phyloP scores from a whole-genome alignment of 2,329 filamentous ascomycete species.

The Decorospora gaudefroyi region DNA sequence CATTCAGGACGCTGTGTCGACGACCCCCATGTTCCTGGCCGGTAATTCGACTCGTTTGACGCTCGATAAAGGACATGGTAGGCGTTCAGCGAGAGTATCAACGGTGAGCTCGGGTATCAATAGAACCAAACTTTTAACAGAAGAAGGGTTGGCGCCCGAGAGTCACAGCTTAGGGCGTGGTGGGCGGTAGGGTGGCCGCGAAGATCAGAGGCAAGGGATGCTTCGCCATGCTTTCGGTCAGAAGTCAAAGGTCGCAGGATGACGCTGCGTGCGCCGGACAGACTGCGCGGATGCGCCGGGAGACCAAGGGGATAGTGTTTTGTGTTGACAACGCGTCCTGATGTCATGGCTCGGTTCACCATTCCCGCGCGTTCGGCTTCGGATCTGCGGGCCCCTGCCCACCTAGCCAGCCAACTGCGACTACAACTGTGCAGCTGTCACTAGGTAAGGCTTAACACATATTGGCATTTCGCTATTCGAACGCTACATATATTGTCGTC shows the following conservation, averaged over 20 bases:
- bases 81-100: not conserved
- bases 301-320: conserved; percentile 7
- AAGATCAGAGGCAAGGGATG: conserved; percentile 2
- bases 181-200: not conserved
- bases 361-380: not conserved
- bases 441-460: too few relatives aligned
- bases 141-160: not conserved
- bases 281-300: conserved; percentile 9
- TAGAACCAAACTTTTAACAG: conserved; percentile 3
- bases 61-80: conserved; percentile 36
- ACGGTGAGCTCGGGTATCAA: conserved; percentile 4
- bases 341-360: conserved; percentile 12
- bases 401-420: too few relatives aligned
- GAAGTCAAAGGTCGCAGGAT: not conserved
- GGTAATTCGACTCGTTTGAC: conserved; percentile 38
- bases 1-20: conserved; percentile 23
- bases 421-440: too few relatives aligned
- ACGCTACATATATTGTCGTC: too few relatives aligned
- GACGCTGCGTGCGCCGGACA: conserved; percentile 2
- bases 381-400: not conserved
- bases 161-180: conserved; percentile 3
- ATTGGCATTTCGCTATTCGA: too few relatives aligned
- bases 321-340: conserved; percentile 7
- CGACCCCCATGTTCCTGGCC: conserved; percentile 25
- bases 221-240: conserved; percentile 22